Evolutionary conservation across 441 rosid species (phyloP).

Genomic region (Adansonia grandidieri): DNA sequence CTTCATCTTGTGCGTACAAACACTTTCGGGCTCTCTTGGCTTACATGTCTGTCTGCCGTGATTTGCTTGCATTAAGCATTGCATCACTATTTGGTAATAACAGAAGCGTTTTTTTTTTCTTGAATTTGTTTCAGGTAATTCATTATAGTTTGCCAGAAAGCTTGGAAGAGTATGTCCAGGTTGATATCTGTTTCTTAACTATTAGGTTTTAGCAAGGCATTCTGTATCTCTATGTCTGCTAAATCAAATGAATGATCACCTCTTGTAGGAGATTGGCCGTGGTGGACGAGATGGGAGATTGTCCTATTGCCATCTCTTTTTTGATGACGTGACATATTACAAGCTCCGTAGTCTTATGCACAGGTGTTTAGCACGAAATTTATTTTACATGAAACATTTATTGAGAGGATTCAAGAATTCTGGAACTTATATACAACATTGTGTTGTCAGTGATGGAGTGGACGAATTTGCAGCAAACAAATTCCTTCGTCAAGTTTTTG

Average conservation of each 20-base stretch:
- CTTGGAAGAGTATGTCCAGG: conserved; percentile 99
- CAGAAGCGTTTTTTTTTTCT: conserved; percentile 21
- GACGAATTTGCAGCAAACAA: conserved; percentile 89
- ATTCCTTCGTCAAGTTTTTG: conserved; percentile 74
- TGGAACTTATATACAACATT: conserved; percentile 30
- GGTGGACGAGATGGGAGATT: conserved; percentile 95
- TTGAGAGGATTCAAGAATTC: conserved; percentile 27
- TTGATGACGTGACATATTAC: conserved; percentile 69
- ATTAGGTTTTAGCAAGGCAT: conserved; percentile 24
- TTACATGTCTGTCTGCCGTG: neutral
- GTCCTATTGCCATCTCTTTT: conserved; percentile 86
- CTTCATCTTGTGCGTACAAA: neutral
- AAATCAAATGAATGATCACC: conserved; percentile 26
- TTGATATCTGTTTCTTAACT: conserved; percentile 36
- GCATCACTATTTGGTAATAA: neutral
- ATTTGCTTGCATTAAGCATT: conserved; percentile 12
- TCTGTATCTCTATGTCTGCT: conserved; percentile 23
- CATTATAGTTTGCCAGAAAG: conserved; percentile 96
- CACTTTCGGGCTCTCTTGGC: neutral
- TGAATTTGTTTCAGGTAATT: conserved; percentile 61
- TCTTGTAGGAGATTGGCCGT: conserved; percentile 82
- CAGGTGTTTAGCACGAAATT: conserved; percentile 53
- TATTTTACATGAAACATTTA: conserved; percentile 7
- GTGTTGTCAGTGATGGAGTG: conserved; percentile 77
- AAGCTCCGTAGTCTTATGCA: conserved; percentile 89